Percentiles rank a stretch among this genome's conserved stretches.
Conservation (phyloP, 352 stramenopile species). For the Phytopythium boreale region DNA sequence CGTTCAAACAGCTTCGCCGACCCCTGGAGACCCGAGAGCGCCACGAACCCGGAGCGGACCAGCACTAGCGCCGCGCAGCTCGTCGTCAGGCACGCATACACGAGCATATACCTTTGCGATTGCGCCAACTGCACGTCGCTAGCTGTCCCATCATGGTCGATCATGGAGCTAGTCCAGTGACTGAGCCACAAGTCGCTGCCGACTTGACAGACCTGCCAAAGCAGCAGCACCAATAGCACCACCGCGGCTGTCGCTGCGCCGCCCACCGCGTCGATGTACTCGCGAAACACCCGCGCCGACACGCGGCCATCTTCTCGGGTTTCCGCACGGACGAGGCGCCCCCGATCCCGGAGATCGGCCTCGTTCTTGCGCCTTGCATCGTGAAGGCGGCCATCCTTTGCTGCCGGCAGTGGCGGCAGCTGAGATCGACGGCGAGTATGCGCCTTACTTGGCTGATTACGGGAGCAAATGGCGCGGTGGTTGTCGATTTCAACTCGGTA, state of each 20-base stretch:
- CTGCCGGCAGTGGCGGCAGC: not conserved
- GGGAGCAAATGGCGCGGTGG: conserved; percentile 24
- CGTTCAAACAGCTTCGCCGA: conserved; percentile 58
- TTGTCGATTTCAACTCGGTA: conserved; percentile 12
- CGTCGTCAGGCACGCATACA: conserved; percentile 9
- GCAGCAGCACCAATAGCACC: conserved; percentile 15
- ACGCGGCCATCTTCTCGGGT: conserved; percentile 35
- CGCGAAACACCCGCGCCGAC: conserved; percentile 25
- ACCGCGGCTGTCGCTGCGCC: conserved; percentile 13
- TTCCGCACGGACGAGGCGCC: conserved; percentile 34
- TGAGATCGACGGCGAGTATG: not conserved
- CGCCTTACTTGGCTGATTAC: not conserved
- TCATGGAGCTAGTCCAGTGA: conserved; percentile 35
- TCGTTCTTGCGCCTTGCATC: not conserved
- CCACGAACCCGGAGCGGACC: conserved; percentile 16
- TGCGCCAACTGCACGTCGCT: conserved; percentile 40
- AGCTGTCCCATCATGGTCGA: conserved; percentile 3
- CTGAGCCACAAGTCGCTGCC: conserved; percentile 31
- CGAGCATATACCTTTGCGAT: conserved; percentile 47
- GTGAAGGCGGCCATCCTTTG: not conserved
- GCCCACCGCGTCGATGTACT: conserved; percentile 38
- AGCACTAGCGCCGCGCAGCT: conserved; percentile 15
- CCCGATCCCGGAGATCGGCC: not conserved
- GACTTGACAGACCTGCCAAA: conserved; percentile 34
- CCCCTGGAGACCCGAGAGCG: conserved; percentile 15